A percentile compares a stretch with the other conserved stretches of the same genome.
These are phyloP conservation scores for Gastrolobium bilobum DNA, from an alignment of 306 rosid species.

Conservation along the genomic window DNA sequence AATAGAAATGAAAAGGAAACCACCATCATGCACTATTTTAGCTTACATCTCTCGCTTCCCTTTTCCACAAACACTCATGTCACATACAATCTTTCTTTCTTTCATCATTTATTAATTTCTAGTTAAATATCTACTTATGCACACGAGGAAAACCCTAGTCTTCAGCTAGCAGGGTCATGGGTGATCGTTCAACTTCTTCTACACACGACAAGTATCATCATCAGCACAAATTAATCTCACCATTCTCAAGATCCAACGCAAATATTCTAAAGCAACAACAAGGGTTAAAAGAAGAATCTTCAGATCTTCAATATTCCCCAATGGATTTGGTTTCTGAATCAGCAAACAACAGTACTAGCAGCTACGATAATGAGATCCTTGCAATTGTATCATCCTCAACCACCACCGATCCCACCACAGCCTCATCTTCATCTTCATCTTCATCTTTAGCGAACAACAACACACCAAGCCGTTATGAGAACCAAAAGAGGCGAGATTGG, in stretches of 20 bases:
- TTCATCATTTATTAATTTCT: neutral
- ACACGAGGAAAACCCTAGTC: conserved; percentile 13
- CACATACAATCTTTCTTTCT: neutral
- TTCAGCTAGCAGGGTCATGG: neutral
- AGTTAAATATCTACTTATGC: no score
- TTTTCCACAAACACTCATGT: neutral
- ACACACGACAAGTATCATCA: no score
- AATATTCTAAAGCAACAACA: neutral
- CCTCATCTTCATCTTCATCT: neutral
- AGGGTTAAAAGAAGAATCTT: neutral
- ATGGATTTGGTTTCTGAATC: conserved; percentile 74
- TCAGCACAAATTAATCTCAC: neutral
- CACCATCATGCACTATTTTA: neutral
- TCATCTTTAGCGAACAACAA: neutral
- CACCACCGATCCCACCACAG: no score
- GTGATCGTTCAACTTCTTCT: no score
- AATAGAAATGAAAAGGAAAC: no score
- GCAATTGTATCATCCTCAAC: neutral
- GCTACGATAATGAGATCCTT: conserved; percentile 9
- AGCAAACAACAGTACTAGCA: neutral
- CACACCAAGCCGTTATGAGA: conserved; percentile 89
- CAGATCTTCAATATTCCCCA: neutral
- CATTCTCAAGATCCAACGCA: neutral
- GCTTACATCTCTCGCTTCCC: neutral
- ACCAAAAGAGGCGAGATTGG: conserved; percentile 95